A percentile compares a stretch with the other conserved stretches of the same genome.
Evolutionary conservation across 2,329 filamentous ascomycete species (phyloP).

Genomic region (Neoascochyta sp.): DNA sequence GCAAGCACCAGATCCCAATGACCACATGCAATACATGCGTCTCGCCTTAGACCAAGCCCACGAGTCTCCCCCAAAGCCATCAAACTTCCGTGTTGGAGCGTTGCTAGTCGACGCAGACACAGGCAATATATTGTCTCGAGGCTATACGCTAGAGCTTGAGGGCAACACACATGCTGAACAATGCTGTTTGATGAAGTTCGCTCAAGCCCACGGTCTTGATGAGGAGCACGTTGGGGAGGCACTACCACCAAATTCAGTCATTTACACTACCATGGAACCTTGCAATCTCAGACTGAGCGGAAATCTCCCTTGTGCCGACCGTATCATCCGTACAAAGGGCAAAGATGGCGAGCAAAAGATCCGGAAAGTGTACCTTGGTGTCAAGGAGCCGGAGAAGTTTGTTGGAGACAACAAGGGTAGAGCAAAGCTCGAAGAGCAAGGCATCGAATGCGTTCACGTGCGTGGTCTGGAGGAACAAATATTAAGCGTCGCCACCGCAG

Average conservation of each 20-base stretch:
- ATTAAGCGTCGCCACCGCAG: slow-evolving; percentile 74
- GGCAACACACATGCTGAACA: slow-evolving; percentile 98
- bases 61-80: slow-evolving; percentile 77
- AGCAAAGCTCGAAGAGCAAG: slow-evolving; percentile 64
- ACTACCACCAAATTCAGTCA: slow-evolving; percentile 53
- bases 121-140: slow-evolving; percentile 66
- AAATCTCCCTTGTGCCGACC: slow-evolving; percentile 72
- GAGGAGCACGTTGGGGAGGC: slow-evolving; percentile 55
- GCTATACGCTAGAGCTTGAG: slow-evolving; percentile 83
- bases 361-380: slow-evolving; percentile 77
- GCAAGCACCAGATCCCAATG: slow-evolving; percentile 19
- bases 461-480: slow-evolving; percentile 77
- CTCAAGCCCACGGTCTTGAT: slow-evolving; percentile 32
- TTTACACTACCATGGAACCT: slow-evolving; percentile 94
- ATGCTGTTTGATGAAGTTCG: slow-evolving; percentile 76
- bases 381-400: slow-evolving; percentile 86
- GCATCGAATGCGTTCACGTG: slow-evolving; percentile 70
- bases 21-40: slow-evolving; percentile 55
- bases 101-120: slow-evolving; percentile 63
- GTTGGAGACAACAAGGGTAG: slow-evolving; percentile 77
- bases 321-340: slow-evolving; percentile 58
- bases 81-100: slow-evolving; percentile 94
- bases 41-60: slow-evolving; percentile 72
- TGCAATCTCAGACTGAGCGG: slow-evolving; percentile 72
- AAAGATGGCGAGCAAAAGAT: slow-evolving; percentile 56